These are phyloP conservation scores for Tricladium varicosporioides DNA, from an alignment of 2,329 filamentous ascomycete species.

Conservation along the genomic window DNA sequence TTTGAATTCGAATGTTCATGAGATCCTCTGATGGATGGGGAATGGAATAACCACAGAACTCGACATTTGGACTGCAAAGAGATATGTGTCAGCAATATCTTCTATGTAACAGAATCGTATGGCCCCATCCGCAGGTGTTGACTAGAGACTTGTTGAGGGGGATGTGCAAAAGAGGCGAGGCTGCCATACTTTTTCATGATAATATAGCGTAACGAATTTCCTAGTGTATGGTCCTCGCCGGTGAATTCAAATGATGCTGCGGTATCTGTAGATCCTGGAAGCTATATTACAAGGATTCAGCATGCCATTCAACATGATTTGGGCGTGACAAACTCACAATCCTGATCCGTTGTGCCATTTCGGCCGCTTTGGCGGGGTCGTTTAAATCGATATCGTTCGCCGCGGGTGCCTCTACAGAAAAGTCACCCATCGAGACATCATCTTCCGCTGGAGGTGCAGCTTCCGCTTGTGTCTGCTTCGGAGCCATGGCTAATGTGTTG, in stretches of 20 bases:
- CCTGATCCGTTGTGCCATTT: constrained; percentile 28
- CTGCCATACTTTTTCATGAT: constrained; percentile 93
- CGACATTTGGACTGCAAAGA: constrained; percentile 75
- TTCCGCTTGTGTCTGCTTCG: constrained; percentile 23
- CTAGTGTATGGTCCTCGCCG: constrained; percentile 91
- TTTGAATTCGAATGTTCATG: constrained; percentile 98
- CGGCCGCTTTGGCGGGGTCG: constrained; percentile 16
- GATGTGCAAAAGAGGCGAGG: not conserved
- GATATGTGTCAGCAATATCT: not conserved
- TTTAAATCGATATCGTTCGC: constrained; percentile 11
- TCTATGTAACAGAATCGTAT: too few relatives aligned
- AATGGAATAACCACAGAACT: constrained; percentile 98
- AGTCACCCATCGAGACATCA: not conserved
- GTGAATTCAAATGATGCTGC: constrained; percentile 95
- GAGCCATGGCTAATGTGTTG: constrained; percentile 14
- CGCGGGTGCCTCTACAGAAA: not conserved
- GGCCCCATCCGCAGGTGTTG: not conserved
- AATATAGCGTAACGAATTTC: constrained; percentile 89
- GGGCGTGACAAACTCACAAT: constrained; percentile 24
- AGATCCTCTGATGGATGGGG: constrained; percentile 93
- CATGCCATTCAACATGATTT: not conserved
- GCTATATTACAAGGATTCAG: constrained; percentile 47
- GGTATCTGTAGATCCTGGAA: constrained; percentile 80
- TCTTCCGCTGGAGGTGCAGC: constrained; percentile 3
- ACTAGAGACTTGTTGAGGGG: not conserved